These are phyloP conservation scores for Patellifolia procumbens DNA, from an alignment of 179 eudicot genomes.

Conservation along the genomic window DNA sequence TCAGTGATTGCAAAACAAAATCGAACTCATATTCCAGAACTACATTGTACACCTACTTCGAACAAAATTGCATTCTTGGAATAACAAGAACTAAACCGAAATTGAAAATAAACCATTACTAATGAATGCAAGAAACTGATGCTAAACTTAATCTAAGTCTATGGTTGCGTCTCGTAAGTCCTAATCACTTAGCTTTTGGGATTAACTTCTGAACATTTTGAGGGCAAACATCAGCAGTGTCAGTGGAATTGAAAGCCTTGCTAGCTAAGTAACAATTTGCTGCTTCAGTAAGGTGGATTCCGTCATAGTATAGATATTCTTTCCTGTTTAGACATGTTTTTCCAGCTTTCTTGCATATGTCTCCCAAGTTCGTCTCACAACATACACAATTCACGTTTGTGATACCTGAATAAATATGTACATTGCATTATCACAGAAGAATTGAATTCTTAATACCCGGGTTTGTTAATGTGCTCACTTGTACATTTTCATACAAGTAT, in stretches of 20 bases:
- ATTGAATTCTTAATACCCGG: too few relatives aligned
- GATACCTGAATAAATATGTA: neutral
- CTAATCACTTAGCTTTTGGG: neutral
- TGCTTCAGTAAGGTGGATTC: slow-evolving; percentile 21
- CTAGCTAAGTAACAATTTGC: slow-evolving; percentile 9
- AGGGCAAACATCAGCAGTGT: neutral
- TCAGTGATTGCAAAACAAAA: too few relatives aligned
- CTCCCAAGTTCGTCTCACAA: neutral
- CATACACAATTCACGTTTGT: slow-evolving; percentile 12
- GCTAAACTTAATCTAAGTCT: neutral
- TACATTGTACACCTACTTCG: neutral
- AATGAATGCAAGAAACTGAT: neutral
- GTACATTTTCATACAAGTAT: too few relatives aligned
- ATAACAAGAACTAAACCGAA: neutral
- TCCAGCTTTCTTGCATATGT: slow-evolving; percentile 11
- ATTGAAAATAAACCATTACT: too few relatives aligned
- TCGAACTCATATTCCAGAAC: neutral
- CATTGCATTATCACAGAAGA: too few relatives aligned
- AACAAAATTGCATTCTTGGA: neutral
- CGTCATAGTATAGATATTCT: slow-evolving; percentile 20
- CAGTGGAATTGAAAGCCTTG: slow-evolving; percentile 14
- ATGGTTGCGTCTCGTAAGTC: neutral
- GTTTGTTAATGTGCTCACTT: too few relatives aligned
- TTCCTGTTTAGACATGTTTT: slow-evolving; percentile 15
- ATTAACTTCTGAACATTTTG: slow-evolving; percentile 7